These are phyloP conservation scores for Aspergillus brunneoviolaceus DNA, from an alignment of 2,329 filamentous ascomycete species.

Conservation along the genomic window DNA sequence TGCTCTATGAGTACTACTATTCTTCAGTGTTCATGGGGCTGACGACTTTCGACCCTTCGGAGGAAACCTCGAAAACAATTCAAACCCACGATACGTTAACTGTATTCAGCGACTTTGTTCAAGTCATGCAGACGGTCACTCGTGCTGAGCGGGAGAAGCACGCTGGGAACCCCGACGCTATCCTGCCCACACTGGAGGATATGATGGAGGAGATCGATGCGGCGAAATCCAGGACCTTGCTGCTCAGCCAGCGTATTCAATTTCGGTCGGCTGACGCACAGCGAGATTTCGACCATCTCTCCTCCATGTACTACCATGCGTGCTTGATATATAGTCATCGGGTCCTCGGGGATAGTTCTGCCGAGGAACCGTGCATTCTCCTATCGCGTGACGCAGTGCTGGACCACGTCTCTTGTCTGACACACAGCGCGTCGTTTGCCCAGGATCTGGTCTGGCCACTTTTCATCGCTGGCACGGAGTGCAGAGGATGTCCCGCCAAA, in stretches of 20 bases:
- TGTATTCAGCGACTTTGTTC: slow-evolving; percentile 26
- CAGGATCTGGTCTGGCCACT: slow-evolving; percentile 31
- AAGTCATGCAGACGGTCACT: slow-evolving; percentile 25
- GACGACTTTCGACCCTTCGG: slow-evolving; percentile 22
- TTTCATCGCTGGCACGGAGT: slow-evolving; percentile 28
- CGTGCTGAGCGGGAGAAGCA: slow-evolving; percentile 21
- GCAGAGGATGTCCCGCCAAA: slow-evolving; percentile 4
- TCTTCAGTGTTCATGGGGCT: slow-evolving; percentile 27
- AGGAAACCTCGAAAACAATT: slow-evolving; percentile 15
- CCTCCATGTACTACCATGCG: slow-evolving; percentile 29
- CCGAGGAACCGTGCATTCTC: not conserved
- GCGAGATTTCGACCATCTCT: slow-evolving; percentile 22
- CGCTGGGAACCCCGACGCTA: not conserved
- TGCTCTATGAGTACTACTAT: slow-evolving; percentile 30
- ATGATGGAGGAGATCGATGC: slow-evolving; percentile 9
- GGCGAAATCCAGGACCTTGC: slow-evolving; percentile 17
- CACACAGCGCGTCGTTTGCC: slow-evolving; percentile 16
- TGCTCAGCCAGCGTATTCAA: slow-evolving; percentile 16
- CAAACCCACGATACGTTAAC: slow-evolving; percentile 16
- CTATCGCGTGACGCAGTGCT: slow-evolving; percentile 13
- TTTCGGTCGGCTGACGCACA: slow-evolving; percentile 16
- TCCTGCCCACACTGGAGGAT: not conserved
- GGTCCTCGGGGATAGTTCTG: slow-evolving; percentile 16
- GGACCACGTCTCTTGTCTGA: slow-evolving; percentile 6
- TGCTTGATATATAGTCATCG: slow-evolving; percentile 27